Percentiles rank a stretch among this genome's conserved stretches.
Evolutionary conservation across 768 basidiomycete species (phyloP).

Genomic region (Agaricus blazei): DNA sequence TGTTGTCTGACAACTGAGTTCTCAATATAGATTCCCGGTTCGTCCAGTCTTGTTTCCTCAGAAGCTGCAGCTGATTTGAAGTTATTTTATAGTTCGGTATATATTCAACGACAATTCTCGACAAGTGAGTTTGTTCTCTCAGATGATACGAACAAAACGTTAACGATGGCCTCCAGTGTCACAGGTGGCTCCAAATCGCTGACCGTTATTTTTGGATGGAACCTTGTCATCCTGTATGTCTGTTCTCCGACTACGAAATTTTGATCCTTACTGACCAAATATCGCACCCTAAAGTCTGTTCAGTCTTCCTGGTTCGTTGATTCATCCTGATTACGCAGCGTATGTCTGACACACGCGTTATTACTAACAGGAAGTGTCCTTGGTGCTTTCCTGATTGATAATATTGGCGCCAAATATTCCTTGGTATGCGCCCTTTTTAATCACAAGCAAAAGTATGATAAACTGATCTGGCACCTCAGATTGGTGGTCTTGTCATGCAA

Average conservation of each 20-base stretch:
- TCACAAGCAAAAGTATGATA: neutral
- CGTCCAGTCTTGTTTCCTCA: slow-evolving; percentile 18
- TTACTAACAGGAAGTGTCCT: slow-evolving; percentile 45
- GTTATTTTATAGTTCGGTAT: slow-evolving; percentile 56
- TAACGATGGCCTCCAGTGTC: slow-evolving; percentile 35
- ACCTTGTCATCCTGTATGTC: slow-evolving; percentile 73
- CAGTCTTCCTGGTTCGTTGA: slow-evolving; percentile 31
- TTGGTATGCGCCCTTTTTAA: slow-evolving; percentile 42
- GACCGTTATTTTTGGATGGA: slow-evolving; percentile 74
- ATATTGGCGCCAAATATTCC: slow-evolving; percentile 68
- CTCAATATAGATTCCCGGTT: slow-evolving; percentile 52
- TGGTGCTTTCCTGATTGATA: slow-evolving; percentile 74
- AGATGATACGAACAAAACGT: neutral
- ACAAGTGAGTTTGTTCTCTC: slow-evolving; percentile 37
- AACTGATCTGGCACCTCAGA: slow-evolving; percentile 31
- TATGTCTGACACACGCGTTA: slow-evolving; percentile 41
- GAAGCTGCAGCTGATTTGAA: neutral
- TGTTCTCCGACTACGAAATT: neutral
- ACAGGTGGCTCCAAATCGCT: slow-evolving; percentile 50
- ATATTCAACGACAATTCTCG: slow-evolving; percentile 73
- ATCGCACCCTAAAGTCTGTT: slow-evolving; percentile 20
- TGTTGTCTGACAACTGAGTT: neutral
- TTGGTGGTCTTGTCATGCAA: slow-evolving; percentile 60
- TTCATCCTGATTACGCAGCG: neutral
- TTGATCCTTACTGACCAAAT: neutral